phyloP scores from a whole-genome alignment of 352 stramenopile genomes.

The Phytophthora constricta region DNA sequence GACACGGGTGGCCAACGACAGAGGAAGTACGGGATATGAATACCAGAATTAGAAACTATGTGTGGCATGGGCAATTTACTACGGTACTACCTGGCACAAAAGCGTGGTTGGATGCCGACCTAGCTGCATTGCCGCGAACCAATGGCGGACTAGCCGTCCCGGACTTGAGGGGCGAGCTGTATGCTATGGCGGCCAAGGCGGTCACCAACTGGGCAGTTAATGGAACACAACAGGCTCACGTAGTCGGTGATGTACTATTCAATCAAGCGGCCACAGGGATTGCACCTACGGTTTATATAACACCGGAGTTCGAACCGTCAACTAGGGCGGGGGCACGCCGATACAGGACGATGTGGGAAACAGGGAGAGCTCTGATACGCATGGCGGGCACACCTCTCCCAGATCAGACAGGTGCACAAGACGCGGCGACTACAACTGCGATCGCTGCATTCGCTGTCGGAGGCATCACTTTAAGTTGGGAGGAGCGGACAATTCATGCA shows the following conservation, averaged over 20 bases:
- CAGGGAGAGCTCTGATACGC: not conserved
- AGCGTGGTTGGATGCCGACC: conserved; percentile 1
- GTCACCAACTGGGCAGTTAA: not conserved
- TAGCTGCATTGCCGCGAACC: not conserved
- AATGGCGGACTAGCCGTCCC: not conserved
- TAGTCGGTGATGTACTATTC: too few relatives aligned
- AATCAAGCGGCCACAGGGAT: not conserved
- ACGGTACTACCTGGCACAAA: not conserved
- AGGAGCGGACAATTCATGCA: too few relatives aligned
- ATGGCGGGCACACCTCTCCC: not conserved
- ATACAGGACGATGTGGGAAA: not conserved
- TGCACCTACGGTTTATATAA: not conserved
- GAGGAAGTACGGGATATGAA: not conserved
- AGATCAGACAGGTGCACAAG: not conserved
- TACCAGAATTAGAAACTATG: not conserved
- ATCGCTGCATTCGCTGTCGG: too few relatives aligned
- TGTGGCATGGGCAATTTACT: not conserved
- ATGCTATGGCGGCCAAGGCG: not conserved
- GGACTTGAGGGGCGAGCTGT: not conserved
- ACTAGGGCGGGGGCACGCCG: not conserved
- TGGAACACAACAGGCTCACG: not conserved
- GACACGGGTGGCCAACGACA: not conserved
- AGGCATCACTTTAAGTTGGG: too few relatives aligned
- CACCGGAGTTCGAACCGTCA: not conserved
- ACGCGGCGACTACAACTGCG: not conserved